These are phyloP conservation scores for Hymenoscyphus linearis DNA, from an alignment of 2,329 filamentous ascomycete species.

Conservation along the genomic window DNA sequence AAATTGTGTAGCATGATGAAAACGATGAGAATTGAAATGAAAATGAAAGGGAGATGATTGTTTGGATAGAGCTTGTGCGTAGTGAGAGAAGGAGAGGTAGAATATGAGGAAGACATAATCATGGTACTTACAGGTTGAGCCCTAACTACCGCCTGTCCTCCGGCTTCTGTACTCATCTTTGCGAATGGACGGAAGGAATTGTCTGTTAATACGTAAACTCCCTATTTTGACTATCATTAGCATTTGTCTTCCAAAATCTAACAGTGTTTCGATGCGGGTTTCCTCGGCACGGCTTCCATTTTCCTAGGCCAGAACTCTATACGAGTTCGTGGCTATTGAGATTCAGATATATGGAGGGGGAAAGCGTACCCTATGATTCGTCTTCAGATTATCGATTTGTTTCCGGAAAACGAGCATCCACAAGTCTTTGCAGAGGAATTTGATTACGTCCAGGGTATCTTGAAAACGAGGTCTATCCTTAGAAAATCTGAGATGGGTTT, in stretches of 20 bases:
- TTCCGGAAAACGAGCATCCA: slow-evolving; percentile 94
- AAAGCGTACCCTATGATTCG: slow-evolving; percentile 73
- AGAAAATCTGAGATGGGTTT: slow-evolving; percentile 56
- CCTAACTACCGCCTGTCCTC: slow-evolving; percentile 64
- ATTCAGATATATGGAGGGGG: background rate
- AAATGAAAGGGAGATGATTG: background rate
- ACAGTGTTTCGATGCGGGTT: too few species aligned
- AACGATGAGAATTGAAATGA: background rate
- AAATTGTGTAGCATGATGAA: too few species aligned
- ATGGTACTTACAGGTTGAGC: slow-evolving; percentile 67
- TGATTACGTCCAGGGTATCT: slow-evolving; percentile 92
- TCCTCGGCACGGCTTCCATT: background rate
- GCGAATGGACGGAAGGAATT: slow-evolving; percentile 83
- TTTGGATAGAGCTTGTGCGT: background rate
- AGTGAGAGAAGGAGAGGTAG: background rate
- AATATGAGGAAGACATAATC: background rate
- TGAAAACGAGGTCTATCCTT: slow-evolving; percentile 81
- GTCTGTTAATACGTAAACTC: slow-evolving; percentile 94
- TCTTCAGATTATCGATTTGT: slow-evolving; percentile 98
- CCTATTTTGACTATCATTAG: slow-evolving; percentile 41
- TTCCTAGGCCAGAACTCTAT: background rate
- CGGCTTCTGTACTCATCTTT: slow-evolving; percentile 79
- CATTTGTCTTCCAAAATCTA: background rate
- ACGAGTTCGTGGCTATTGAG: too few species aligned
- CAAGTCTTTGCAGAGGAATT: slow-evolving; percentile 97